Evolutionary conservation across 768 basidiomycete species (phyloP), one percentile per base, ranked within the genome.

Genomic region (Paxillus rubicundulus): DNA sequence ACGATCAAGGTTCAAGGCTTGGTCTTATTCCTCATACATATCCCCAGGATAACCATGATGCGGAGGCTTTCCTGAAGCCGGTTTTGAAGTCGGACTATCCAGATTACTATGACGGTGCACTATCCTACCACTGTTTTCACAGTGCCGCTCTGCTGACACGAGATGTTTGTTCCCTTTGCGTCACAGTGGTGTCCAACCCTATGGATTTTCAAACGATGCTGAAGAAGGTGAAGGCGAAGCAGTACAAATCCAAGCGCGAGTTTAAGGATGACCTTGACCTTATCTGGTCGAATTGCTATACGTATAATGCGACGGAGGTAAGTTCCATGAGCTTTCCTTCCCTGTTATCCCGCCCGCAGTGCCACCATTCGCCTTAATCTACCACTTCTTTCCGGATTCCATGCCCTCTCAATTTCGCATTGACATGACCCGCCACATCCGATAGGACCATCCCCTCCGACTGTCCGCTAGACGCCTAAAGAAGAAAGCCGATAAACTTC

Each of bases 121-220:
- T 12, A 39, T 43, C 12, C 49, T 34, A 34, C 51, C 43, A 10
- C 1, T 40, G 47, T 39, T 49, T 32, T 30, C 34, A 41, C 33
- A 41, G 1, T 39, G 32, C 41, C 37, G 50, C 17, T 47, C 32
- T 53, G 52, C 60, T 55, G 36, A 47, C 36, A 14, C 7, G 32
- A 13, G 30, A 18, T 18, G 9, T 13, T 41, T 20, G 5, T 37
- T 5, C n/a, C 13, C 42, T 41, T 17, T 50, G 16, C 45, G 33
- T 59, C 18, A 10, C 63, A 98, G 97, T 96, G 60, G 97, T 99
- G 69, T 73, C 86, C 50, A 85, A 85, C 56, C 94, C 97, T 5
- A 99, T 99, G 97, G 97, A 99, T 74, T 77, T 98, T 40, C 85
- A 85, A 55, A 89, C 94, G 0, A 89, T 99, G 82, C 78, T 87